phyloP scores from a whole-genome alignment of 2,329 filamentous ascomycete species.

The Aspergillus tamarii region DNA sequence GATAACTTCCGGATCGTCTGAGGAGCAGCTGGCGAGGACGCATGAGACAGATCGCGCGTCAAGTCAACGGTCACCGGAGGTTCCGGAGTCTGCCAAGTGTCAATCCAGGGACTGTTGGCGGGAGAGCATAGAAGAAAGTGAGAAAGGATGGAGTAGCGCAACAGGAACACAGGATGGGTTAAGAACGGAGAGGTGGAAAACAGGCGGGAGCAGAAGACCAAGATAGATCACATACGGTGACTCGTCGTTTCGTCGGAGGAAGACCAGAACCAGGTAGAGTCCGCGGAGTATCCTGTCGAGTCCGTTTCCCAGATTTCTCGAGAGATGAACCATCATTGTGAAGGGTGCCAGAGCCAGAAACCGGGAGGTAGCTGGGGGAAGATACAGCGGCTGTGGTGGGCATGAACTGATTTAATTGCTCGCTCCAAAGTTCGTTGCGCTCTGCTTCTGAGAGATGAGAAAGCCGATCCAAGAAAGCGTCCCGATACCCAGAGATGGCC shows the following conservation, averaged over 20 bases:
- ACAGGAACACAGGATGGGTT: slow-evolving; percentile 29
- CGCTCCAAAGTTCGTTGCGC: slow-evolving; percentile 46
- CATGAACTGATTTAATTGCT: slow-evolving; percentile 44
- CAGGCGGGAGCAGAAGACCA: slow-evolving; percentile 42
- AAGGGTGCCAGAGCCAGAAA: slow-evolving; percentile 23
- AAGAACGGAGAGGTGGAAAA: slow-evolving; percentile 26
- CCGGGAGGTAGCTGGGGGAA: slow-evolving; percentile 24
- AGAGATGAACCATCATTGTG: slow-evolving; percentile 26
- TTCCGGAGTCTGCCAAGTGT: slow-evolving; percentile 48
- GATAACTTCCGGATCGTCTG: slow-evolving; percentile 27
- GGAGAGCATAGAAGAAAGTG: slow-evolving; percentile 24
- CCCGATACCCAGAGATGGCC: slow-evolving; percentile 46
- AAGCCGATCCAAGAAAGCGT: slow-evolving; percentile 45
- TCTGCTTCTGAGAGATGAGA: slow-evolving; percentile 46
- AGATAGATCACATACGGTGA: slow-evolving; percentile 49
- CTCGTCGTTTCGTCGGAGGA: slow-evolving; percentile 47
- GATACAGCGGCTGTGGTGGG: slow-evolving; percentile 26
- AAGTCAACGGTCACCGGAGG: slow-evolving; percentile 35
- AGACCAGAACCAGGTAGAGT: slow-evolving; percentile 43
- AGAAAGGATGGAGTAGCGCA: slow-evolving; percentile 23
- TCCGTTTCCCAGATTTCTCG: slow-evolving; percentile 45
- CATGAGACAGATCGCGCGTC: slow-evolving; percentile 35
- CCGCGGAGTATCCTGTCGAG: slow-evolving; percentile 46
- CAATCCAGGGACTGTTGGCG: slow-evolving; percentile 43
- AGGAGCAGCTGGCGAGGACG: slow-evolving; percentile 32